Conservation (phyloP, 192 early-diverging fungal genomes). For the Rhizophagus sp. region DNA sequence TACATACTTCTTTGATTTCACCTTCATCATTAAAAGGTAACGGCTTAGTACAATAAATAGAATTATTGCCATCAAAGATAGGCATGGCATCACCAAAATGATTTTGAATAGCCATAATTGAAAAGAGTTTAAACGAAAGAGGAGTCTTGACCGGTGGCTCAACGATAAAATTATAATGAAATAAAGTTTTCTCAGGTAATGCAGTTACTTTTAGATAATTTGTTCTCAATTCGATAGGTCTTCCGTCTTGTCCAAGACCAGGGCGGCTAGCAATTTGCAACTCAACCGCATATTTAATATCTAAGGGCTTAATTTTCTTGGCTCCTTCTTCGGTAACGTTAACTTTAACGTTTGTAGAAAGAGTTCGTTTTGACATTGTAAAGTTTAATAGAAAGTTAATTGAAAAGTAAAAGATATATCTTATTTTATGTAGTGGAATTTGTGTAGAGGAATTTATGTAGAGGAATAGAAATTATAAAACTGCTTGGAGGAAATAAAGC, state of each 20-base stretch:
- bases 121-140: constrained; percentile 10
- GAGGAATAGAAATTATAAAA: too few relatives aligned
- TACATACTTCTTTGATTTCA: neutral
- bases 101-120: neutral
- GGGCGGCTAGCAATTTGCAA: neutral
- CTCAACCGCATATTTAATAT: neutral
- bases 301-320: neutral
- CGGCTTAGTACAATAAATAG: neutral
- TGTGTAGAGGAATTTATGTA: too few relatives aligned
- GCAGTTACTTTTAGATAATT: neutral
- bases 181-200: neutral
- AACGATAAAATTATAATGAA: constrained; percentile 24
- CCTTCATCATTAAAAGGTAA: constrained; percentile 12
- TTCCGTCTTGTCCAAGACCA: neutral
- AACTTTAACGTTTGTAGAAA: neutral
- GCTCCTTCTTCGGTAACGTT: neutral
- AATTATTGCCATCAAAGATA: constrained; percentile 12
- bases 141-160: neutral
- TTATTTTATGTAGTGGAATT: too few relatives aligned
- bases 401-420: too few relatives aligned
- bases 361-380: neutral
- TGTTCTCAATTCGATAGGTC: neutral
- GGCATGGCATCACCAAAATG: neutral
- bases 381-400: neutral
- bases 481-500: neutral